These are phyloP conservation scores for Yamadazyma membranifaciens DNA, from an alignment of 1,139 yeast genomes.

Conservation along the genomic window DNA sequence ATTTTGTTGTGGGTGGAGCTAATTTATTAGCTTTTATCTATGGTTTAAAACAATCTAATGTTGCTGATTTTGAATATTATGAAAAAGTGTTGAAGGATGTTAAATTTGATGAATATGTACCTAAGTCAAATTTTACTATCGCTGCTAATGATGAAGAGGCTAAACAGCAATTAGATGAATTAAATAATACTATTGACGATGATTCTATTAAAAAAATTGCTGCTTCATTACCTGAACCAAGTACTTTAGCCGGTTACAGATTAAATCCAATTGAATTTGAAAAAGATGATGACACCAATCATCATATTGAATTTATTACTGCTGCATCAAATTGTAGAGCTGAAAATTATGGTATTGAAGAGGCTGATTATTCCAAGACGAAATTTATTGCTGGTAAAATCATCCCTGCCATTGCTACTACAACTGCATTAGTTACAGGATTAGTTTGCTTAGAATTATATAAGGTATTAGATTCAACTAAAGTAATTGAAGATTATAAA, in stretches of 20 bases:
- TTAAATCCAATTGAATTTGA: slow-evolving; percentile 88
- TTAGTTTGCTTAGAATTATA: slow-evolving; percentile 87
- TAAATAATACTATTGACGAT: slow-evolving; percentile 53
- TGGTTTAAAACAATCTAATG: slow-evolving; percentile 62
- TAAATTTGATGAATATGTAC: slow-evolving; percentile 50
- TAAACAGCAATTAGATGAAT: slow-evolving; percentile 63
- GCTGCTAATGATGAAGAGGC: slow-evolving; percentile 90
- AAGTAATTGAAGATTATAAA: slow-evolving; percentile 82
- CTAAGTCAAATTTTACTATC: slow-evolving; percentile 74
- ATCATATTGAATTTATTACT: slow-evolving; percentile 94
- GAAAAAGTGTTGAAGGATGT: slow-evolving; percentile 51
- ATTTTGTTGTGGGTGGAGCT: slow-evolving; percentile 86
- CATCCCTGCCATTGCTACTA: slow-evolving; percentile 98
- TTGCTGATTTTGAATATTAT: slow-evolving; percentile 42
- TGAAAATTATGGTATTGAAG: slow-evolving; percentile 78
- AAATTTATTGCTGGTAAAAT: slow-evolving; percentile 91
- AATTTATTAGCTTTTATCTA: slow-evolving; percentile 86
- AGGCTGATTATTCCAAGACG: slow-evolving; percentile 73
- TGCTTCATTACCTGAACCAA: slow-evolving; percentile 81
- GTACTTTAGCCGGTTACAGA: slow-evolving; percentile 85
- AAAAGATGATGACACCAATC: slow-evolving; percentile 95
- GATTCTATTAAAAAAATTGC: slow-evolving; percentile 60
- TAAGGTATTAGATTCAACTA: slow-evolving; percentile 76
- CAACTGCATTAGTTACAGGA: slow-evolving; percentile 96
- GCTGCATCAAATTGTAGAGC: slow-evolving; percentile 98